Evolutionary conservation across 176 grass and related monocot species (phyloP).

Genomic region (Calamus simplicifolius): DNA sequence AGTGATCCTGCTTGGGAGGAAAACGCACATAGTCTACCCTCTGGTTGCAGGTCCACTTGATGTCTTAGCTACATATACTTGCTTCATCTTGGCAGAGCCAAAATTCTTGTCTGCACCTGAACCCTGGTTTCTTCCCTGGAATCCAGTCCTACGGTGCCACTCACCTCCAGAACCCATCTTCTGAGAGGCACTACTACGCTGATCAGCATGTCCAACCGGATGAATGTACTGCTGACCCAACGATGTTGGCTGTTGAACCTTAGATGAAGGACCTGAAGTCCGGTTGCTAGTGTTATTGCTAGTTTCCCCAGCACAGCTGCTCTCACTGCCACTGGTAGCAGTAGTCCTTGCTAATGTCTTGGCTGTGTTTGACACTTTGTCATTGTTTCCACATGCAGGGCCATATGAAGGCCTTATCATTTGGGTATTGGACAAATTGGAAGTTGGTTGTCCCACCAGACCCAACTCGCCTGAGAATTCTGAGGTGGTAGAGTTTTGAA

Average conservation of each 20-base stretch:
- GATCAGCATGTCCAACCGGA: conserved; percentile 39
- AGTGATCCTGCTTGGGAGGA: no score
- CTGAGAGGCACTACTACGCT: conserved; percentile 21
- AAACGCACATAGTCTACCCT: neutral
- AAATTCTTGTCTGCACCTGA: conserved; percentile 53
- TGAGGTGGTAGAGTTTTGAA: conserved; percentile 26
- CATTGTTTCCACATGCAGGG: conserved; percentile 29
- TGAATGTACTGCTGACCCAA: conserved; percentile 37
- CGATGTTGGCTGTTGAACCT: conserved; percentile 26
- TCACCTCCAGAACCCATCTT: conserved; percentile 41
- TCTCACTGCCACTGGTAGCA: conserved; percentile 29
- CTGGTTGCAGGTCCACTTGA: neutral
- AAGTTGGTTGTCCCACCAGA: conserved; percentile 39
- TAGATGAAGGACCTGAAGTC: conserved; percentile 26
- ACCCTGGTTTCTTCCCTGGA: conserved; percentile 43
- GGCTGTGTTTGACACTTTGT: conserved; percentile 41
- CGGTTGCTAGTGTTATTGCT: conserved; percentile 31
- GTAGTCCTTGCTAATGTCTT: conserved; percentile 36
- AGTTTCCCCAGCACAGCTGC: conserved; percentile 20
- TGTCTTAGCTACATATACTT: conserved; percentile 84
- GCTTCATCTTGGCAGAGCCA: conserved; percentile 74
- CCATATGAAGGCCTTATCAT: conserved; percentile 32
- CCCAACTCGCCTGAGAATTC: conserved; percentile 44
- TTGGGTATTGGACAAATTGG: conserved; percentile 33
- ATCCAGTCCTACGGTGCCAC: conserved; percentile 62